A percentile compares a stretch with the other conserved stretches of the same genome.
phyloP scores from a whole-genome alignment of 2,329 filamentous ascomycete species.

The Penicillium psychrosexuale region DNA sequence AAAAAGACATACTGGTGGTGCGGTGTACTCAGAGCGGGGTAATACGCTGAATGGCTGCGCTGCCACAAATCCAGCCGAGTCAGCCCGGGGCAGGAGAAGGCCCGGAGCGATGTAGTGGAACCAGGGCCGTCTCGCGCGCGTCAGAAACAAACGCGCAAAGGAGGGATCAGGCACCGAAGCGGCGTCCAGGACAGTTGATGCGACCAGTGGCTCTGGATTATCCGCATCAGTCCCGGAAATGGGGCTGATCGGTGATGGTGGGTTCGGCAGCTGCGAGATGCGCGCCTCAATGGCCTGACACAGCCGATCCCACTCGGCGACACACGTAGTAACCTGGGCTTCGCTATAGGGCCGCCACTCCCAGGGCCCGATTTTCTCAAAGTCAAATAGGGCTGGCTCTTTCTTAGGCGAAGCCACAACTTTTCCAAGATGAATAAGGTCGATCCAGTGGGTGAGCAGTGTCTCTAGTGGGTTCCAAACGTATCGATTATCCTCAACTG shows the following conservation, averaged over 20 bases:
- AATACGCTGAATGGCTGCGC: slow-evolving; percentile 21
- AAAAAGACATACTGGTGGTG: slow-evolving; percentile 31
- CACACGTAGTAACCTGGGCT: slow-evolving; percentile 3
- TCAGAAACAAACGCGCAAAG: slow-evolving; percentile 20
- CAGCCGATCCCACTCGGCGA: slow-evolving; percentile 16
- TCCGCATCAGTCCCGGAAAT: slow-evolving; percentile 4
- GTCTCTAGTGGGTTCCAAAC: slow-evolving; percentile 28
- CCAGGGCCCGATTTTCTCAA: slow-evolving; percentile 27
- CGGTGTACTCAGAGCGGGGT: slow-evolving; percentile 4
- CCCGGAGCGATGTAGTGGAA: slow-evolving; percentile 17
- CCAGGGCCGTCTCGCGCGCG: slow-evolving; percentile 19
- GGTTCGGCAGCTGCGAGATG: slow-evolving; percentile 9
- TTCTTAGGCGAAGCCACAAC: slow-evolving; percentile 16
- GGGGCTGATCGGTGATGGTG: background rate
- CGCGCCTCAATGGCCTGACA: background rate
- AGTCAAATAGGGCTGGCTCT: slow-evolving; percentile 20
- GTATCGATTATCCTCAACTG: slow-evolving; percentile 15
- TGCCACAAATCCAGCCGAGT: slow-evolving; percentile 18
- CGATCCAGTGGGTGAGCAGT: slow-evolving; percentile 24
- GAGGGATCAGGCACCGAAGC: slow-evolving; percentile 12
- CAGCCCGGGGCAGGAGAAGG: slow-evolving; percentile 15
- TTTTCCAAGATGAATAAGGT: slow-evolving; percentile 22
- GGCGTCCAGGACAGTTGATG: slow-evolving; percentile 11
- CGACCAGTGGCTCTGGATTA: slow-evolving; percentile 10
- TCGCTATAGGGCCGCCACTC: slow-evolving; percentile 17